Evolutionary conservation across 169 alveolate genomes (phyloP).

Genomic region (Eimeria tenella): DNA sequence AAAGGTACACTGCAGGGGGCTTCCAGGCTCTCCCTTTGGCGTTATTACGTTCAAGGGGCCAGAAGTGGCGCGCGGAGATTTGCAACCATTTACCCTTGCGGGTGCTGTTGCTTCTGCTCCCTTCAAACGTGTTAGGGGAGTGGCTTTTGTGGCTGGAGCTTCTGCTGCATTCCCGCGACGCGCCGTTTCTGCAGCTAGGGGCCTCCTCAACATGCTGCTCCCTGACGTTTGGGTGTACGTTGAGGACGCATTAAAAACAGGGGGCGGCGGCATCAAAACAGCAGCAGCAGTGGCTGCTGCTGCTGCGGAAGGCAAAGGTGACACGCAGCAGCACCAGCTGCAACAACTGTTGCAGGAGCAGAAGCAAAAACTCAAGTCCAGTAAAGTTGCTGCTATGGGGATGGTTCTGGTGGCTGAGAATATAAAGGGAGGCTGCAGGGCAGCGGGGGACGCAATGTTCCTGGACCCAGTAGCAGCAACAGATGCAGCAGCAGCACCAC

Average conservation of each 20-base stretch:
- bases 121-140: constrained; percentile 91
- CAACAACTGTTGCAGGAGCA: constrained; percentile 17
- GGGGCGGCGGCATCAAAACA: background rate
- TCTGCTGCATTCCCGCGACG: constrained; percentile 86
- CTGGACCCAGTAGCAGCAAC: constrained; percentile 7
- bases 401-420: constrained; percentile 94
- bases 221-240: constrained; percentile 94
- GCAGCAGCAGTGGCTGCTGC: constrained; percentile 7
- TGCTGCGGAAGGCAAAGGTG: background rate
- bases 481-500: constrained; percentile 31
- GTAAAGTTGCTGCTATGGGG: constrained; percentile 89
- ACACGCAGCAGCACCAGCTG: constrained; percentile 1
- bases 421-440: constrained; percentile 79
- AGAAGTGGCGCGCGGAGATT: constrained; percentile 81
- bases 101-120: constrained; percentile 87
- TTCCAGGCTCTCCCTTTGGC: background rate
- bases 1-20: constrained; percentile 7
- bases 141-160: constrained; percentile 86
- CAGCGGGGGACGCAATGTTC: constrained; percentile 68
- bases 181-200: constrained; percentile 88
- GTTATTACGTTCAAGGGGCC: constrained; percentile 84
- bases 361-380: constrained; percentile 29
- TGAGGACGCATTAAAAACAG: constrained; percentile 85
- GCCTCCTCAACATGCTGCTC: constrained; percentile 89
- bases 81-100: constrained; percentile 86